Percentiles rank a stretch among this genome's conserved stretches.
These are phyloP conservation scores for Fusarium sp. DNA, from an alignment of 2,329 filamentous ascomycete species.

Conservation along the genomic window DNA sequence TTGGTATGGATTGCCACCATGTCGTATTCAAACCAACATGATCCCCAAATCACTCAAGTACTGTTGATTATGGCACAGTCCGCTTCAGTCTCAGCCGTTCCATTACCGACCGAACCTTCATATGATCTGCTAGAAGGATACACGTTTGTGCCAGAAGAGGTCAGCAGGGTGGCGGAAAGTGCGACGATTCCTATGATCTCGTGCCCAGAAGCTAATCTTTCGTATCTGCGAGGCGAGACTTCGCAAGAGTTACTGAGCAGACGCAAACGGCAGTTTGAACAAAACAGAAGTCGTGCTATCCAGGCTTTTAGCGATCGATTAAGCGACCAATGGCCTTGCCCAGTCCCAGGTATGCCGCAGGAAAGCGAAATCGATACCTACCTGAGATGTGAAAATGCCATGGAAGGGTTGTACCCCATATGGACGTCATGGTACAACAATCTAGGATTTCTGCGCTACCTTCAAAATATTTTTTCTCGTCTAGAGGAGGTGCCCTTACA, in stretches of 20 bases:
- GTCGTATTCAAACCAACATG: conserved; percentile 19
- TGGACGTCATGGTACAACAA: conserved; percentile 13
- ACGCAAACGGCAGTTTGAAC: neutral
- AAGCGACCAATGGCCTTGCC: neutral
- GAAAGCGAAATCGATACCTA: neutral
- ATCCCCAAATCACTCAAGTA: conserved; percentile 26
- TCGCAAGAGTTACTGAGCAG: neutral
- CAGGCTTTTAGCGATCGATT: neutral
- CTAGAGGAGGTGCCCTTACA: conserved; percentile 7
- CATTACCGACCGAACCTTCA: neutral
- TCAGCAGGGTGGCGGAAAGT: neutral
- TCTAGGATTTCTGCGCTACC: conserved; percentile 22
- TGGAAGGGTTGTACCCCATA: neutral
- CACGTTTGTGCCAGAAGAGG: neutral
- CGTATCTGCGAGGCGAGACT: neutral
- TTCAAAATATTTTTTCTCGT: neutral
- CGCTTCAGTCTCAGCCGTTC: neutral
- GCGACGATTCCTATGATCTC: neutral
- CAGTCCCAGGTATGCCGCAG: neutral
- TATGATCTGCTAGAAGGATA: neutral
- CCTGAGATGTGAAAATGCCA: neutral
- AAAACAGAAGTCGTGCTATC: neutral
- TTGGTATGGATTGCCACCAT: conserved; percentile 37
- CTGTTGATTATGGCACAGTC: conserved; percentile 5
- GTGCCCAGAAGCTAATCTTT: neutral